These are phyloP conservation scores for Thecaphora thlaspeos DNA, from an alignment of 1,284 basidiomycete genomes.

Conservation along the genomic window DNA sequence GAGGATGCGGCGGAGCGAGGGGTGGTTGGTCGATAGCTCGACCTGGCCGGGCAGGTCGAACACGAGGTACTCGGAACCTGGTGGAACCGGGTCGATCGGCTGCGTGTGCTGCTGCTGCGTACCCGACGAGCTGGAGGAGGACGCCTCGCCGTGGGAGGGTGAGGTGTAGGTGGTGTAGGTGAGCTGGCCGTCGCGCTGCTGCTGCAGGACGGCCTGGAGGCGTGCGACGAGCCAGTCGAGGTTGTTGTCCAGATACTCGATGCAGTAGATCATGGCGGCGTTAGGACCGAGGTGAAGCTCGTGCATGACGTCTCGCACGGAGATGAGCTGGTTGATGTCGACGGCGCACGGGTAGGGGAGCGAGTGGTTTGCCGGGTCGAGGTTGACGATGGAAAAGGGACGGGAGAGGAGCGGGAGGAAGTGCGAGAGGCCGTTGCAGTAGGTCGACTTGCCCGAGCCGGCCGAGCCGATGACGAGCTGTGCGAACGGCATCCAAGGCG, in stretches of 20 bases:
- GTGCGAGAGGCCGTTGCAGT: slow-evolving; percentile 54
- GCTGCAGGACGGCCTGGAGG: slow-evolving; percentile 61
- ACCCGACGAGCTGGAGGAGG: too few relatives aligned
- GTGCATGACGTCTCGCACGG: slow-evolving; percentile 82
- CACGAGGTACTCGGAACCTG: slow-evolving; percentile 70
- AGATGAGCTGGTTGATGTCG: slow-evolving; percentile 82
- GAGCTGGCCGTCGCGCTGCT: slow-evolving; percentile 13
- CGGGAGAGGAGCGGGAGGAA: slow-evolving; percentile 82
- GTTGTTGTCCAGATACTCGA: slow-evolving; percentile 95
- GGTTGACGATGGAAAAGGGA: slow-evolving; percentile 85
- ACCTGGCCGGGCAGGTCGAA: slow-evolving; percentile 98
- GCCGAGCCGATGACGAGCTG: slow-evolving; percentile 50
- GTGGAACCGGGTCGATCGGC: slow-evolving; percentile 7
- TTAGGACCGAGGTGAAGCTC: slow-evolving; percentile 87
- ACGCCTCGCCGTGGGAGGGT: too few relatives aligned
- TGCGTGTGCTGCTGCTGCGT: too few relatives aligned
- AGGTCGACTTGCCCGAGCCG: slow-evolving; percentile 54
- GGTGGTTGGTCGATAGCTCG: slow-evolving; percentile 91
- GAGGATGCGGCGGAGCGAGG: slow-evolving; percentile 66
- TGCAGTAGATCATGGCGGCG: slow-evolving; percentile 93
- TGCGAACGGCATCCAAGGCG: slow-evolving; percentile 48
- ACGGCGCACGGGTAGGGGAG: slow-evolving; percentile 89
- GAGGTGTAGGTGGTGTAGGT: background rate
- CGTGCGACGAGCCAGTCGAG: slow-evolving; percentile 81
- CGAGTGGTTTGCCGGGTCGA: slow-evolving; percentile 89